Percentiles rank a stretch among this genome's conserved stretches.
phyloP scores from a whole-genome alignment of 805 yeast species.

The Teunomyces panamensis region DNA sequence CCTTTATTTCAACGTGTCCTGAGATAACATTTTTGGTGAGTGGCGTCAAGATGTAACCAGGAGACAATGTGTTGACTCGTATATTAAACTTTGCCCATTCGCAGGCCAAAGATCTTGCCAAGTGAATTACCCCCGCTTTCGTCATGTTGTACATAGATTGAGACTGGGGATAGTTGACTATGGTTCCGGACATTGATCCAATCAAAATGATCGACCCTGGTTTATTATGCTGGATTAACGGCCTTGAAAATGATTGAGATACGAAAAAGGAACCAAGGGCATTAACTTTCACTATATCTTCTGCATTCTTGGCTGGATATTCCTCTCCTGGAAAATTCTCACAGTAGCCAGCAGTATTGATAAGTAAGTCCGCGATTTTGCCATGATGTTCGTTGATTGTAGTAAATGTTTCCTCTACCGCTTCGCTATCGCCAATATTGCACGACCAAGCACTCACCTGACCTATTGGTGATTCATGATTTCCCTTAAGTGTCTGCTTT shows the following conservation, averaged over 20 bases:
- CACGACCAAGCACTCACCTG: slow-evolving; percentile 65
- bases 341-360: slow-evolving; percentile 84
- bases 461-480: slow-evolving; percentile 31
- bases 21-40: slow-evolving; percentile 68
- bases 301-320: slow-evolving; percentile 70
- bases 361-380: slow-evolving; percentile 58
- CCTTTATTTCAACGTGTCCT: slow-evolving; percentile 59
- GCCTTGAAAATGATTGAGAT: slow-evolving; percentile 70
- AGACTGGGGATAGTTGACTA: slow-evolving; percentile 77
- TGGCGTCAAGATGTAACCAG: slow-evolving; percentile 80
- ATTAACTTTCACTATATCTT: slow-evolving; percentile 66
- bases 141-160: slow-evolving; percentile 81
- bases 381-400: slow-evolving; percentile 58
- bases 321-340: slow-evolving; percentile 77
- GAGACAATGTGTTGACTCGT: slow-evolving; percentile 74
- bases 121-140: slow-evolving; percentile 82
- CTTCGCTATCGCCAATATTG: slow-evolving; percentile 63
- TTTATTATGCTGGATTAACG: slow-evolving; percentile 54
- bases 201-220: slow-evolving; percentile 63
- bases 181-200: slow-evolving; percentile 79
- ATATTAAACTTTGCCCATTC: slow-evolving; percentile 80
- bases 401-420: slow-evolving; percentile 54
- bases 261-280: slow-evolving; percentile 72
- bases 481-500: slow-evolving; percentile 36
- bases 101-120: slow-evolving; percentile 70